phyloP scores from a whole-genome alignment of 306 rosid genomes.

The Pterocarpus macrocarpus region DNA sequence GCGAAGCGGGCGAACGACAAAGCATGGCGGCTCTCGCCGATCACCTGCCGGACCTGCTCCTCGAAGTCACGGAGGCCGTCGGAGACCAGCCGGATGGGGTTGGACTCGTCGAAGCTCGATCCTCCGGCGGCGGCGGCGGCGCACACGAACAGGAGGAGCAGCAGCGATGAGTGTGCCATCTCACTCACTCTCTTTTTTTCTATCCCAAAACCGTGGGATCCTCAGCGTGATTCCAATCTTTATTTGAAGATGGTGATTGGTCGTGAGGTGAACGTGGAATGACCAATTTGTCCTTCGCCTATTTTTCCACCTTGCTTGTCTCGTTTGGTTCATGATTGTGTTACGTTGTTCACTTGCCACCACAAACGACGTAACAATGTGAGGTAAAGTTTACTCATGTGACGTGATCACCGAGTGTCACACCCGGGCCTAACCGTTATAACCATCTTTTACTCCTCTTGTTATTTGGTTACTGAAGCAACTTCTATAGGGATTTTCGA shows the following conservation, averaged over 20 bases:
- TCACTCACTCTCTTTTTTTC: neutral
- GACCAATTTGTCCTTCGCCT: conserved; percentile 25
- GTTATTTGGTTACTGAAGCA: too few relatives aligned
- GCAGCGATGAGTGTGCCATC: conserved; percentile 64
- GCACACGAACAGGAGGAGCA: conserved; percentile 49
- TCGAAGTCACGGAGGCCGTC: conserved; percentile 65
- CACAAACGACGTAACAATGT: too few relatives aligned
- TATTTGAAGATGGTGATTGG: neutral
- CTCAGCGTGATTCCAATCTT: neutral
- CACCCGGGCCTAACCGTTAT: too few relatives aligned
- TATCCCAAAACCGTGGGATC: neutral
- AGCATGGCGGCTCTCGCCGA: conserved; percentile 69
- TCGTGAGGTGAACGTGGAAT: neutral
- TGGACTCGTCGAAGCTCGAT: conserved; percentile 73
- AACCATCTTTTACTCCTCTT: too few relatives aligned
- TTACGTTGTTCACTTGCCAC: too few relatives aligned
- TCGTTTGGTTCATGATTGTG: too few relatives aligned
- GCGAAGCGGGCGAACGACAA: conserved; percentile 85
- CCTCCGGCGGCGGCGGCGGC: conserved; percentile 44
- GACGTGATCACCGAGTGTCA: too few relatives aligned
- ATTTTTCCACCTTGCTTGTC: neutral
- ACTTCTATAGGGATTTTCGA: too few relatives aligned
- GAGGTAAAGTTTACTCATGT: too few relatives aligned
- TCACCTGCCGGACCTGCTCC: conserved; percentile 58
- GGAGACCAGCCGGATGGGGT: conserved; percentile 72